Evolutionary conservation across 495 filamentous ascomycete genomes (phyloP).

Genomic region (Hypoxylon lenormandii): DNA sequence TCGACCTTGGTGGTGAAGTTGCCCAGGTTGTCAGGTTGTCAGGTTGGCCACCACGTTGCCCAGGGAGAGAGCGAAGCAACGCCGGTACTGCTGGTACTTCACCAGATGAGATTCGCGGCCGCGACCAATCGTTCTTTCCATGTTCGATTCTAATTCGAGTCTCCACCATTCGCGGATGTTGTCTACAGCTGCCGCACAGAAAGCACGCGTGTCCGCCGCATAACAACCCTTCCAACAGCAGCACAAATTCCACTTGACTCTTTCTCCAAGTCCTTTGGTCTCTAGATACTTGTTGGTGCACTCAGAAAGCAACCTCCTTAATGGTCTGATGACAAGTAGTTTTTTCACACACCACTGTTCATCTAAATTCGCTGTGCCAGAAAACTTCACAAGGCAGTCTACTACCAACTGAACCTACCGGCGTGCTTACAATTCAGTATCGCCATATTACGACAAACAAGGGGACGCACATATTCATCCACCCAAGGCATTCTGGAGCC

Average conservation of each 20-base stretch:
- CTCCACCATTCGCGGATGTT: constrained; percentile 29
- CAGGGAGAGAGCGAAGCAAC: constrained; percentile 9
- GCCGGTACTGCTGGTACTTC: constrained; percentile 8
- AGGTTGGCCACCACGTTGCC: neutral
- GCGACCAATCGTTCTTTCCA: constrained; percentile 39
- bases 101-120: constrained; percentile 28
- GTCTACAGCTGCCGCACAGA: constrained; percentile 23
- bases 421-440: constrained; percentile 24
- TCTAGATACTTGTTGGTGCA: constrained; percentile 21
- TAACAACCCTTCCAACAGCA: constrained; percentile 28
- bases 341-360: constrained; percentile 43
- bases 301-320: constrained; percentile 31
- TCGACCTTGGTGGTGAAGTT: constrained; percentile 31
- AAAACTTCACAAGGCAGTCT: constrained; percentile 32
- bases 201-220: constrained; percentile 38
- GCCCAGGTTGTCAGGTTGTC: neutral
- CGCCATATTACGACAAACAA: constrained; percentile 35
- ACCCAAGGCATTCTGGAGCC: constrained; percentile 20
- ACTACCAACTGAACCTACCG: constrained; percentile 26
- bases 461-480: constrained; percentile 27
- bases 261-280: constrained; percentile 26
- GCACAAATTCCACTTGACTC: constrained; percentile 32
- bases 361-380: no score
- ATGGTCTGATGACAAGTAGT: constrained; percentile 36
- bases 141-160: constrained; percentile 31